Evolutionary conservation across 345 rosid genomes (phyloP), one percentile per base, ranked within the genome.

Genomic region (Eucalyptus shirleyi): DNA sequence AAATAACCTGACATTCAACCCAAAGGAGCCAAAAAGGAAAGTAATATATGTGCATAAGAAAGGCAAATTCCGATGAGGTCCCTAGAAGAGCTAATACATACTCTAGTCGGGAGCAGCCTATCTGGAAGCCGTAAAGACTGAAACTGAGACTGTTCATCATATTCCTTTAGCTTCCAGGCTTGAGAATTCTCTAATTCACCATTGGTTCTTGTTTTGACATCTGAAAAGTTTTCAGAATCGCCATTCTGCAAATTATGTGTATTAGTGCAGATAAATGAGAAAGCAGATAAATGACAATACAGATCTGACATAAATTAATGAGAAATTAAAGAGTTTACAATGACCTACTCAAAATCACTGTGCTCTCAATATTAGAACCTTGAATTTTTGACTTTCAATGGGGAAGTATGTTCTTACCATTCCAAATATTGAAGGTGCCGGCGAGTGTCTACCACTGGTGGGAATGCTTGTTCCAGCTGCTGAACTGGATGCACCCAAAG

Each of bases 51-150:
- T 77, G 23, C 23, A 40, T 40, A n/a, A 65, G 40, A n/a, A 77
- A 44, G 40, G 47, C 47, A 77, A 37, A 77, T 77, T 77, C 83
- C 8, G 8, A 37, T 44, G 50, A 44, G 77, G 34, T 26, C 50
- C 28, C 50, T 34, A 28, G 15, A n/a, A 12, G 72, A 87, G 13
- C 50, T 86, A 37, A 81, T 82, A 89, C 90, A 67, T 91, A 96
- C 97, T 93, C 92, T 94, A 62, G 92, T 93, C 21, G 92, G 93
- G 88, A 91, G 89, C 89, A 93, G 81, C 81, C 91, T 94, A 87
- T 96, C 98, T 87, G 96, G 96, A 88, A 96, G 95, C 88, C 93
- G 93, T 87, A 94, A 89, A 90, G 96, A 93, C 86, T 94, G 95
- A 87, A 95, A 93, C 86, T 95, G 94, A 88, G 95, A 91, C 60